These are phyloP conservation scores for Termitomyces sp. DNA, from an alignment of 1,284 basidiomycete species.

Conservation along the genomic window DNA sequence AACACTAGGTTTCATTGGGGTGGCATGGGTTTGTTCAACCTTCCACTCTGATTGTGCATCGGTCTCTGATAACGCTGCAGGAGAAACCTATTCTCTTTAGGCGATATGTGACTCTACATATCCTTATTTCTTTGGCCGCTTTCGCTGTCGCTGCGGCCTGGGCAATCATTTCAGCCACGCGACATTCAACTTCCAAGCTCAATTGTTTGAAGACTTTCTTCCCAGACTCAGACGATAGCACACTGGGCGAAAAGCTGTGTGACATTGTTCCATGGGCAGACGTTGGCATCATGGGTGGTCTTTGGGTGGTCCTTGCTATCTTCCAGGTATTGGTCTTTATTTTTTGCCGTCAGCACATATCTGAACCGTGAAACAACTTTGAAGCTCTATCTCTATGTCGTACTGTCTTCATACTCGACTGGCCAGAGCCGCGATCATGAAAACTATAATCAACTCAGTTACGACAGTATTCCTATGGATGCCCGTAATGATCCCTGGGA, in stretches of 20 bases:
- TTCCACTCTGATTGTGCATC: slow-evolving; percentile 1
- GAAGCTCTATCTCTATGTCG: slow-evolving; percentile 66
- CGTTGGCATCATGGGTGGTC: slow-evolving; percentile 83
- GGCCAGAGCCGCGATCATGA: slow-evolving; percentile 76
- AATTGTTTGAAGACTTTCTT: slow-evolving; percentile 67
- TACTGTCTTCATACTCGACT: slow-evolving; percentile 69
- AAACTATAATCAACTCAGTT: slow-evolving; percentile 73
- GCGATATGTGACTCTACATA: slow-evolving; percentile 71
- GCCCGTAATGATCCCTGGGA: slow-evolving; percentile 73
- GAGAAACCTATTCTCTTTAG: slow-evolving; percentile 76
- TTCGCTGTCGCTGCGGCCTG: slow-evolving; percentile 78
- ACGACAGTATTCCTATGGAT: slow-evolving; percentile 58
- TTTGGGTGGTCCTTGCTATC: slow-evolving; percentile 75
- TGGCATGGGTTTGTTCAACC: slow-evolving; percentile 53
- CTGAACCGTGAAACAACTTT: background rate
- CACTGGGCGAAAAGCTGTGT: slow-evolving; percentile 69
- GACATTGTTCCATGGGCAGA: slow-evolving; percentile 87
- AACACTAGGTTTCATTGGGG: slow-evolving; percentile 77
- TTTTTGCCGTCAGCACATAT: background rate
- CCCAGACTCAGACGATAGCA: slow-evolving; percentile 29
- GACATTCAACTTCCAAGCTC: slow-evolving; percentile 65
- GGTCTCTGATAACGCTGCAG: slow-evolving; percentile 32
- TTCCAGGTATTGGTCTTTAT: slow-evolving; percentile 54
- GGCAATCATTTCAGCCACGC: slow-evolving; percentile 71
- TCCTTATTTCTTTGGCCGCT: slow-evolving; percentile 48